Conservation (phyloP, 768 basidiomycete species). For the Paxillus rubicundulus region DNA sequence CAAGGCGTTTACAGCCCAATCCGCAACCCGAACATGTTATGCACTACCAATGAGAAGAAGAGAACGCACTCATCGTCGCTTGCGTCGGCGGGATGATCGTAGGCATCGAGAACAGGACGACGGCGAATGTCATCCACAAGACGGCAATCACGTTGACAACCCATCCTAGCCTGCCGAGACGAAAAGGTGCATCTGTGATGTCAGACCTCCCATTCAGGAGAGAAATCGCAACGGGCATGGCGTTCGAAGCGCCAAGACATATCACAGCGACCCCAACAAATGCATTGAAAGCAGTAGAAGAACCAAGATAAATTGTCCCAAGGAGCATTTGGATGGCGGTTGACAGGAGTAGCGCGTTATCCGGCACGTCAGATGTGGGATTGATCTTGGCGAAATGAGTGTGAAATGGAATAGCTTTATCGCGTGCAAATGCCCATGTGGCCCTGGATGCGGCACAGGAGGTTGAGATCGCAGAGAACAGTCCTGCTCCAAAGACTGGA, state of each 20-base stretch:
- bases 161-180: slow-evolving; percentile 44
- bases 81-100: slow-evolving; percentile 53
- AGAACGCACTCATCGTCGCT: slow-evolving; percentile 45
- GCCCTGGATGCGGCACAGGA: slow-evolving; percentile 65
- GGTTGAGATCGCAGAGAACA: slow-evolving; percentile 67
- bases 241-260: slow-evolving; percentile 60
- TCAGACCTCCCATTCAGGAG: slow-evolving; percentile 43
- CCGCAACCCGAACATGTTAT: too few species aligned
- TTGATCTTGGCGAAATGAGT: slow-evolving; percentile 47
- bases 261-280: slow-evolving; percentile 68
- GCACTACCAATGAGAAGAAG: not conserved
- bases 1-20: not conserved
- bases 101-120: slow-evolving; percentile 69
- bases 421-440: slow-evolving; percentile 71
- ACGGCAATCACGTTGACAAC: slow-evolving; percentile 51
- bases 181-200: slow-evolving; percentile 50
- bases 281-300: slow-evolving; percentile 62
- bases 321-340: slow-evolving; percentile 56
- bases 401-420: slow-evolving; percentile 60
- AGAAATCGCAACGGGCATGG: slow-evolving; percentile 57
- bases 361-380: slow-evolving; percentile 46
- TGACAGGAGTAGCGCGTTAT: slow-evolving; percentile 60
- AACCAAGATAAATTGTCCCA: slow-evolving; percentile 62
- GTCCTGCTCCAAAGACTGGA: slow-evolving; percentile 51
- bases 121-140: slow-evolving; percentile 58